phyloP scores from a whole-genome alignment of 129 eudicot genomes.

The Centrapalus pauciflorus region DNA sequence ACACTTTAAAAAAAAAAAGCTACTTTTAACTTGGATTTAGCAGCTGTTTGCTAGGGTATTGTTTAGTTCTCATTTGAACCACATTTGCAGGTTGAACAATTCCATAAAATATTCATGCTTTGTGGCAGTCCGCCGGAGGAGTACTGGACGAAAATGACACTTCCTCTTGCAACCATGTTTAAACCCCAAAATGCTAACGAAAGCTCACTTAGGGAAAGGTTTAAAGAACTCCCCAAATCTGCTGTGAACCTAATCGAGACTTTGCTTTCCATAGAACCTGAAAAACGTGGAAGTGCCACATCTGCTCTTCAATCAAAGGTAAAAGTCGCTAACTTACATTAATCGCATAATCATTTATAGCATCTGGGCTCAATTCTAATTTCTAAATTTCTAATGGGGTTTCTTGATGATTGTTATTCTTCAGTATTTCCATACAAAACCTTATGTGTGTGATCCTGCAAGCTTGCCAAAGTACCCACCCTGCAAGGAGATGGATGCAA shows the following conservation, averaged over 20 bases:
- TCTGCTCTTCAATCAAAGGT: conserved; percentile 74
- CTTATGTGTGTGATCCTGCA: conserved; percentile 78
- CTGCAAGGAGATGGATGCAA: conserved; percentile 83
- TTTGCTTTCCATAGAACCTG: conserved; percentile 64
- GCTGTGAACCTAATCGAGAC: conserved; percentile 52
- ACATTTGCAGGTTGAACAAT: conserved; percentile 70
- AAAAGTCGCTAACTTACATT: background rate
- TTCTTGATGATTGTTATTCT: conserved; percentile 14
- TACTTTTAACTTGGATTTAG: background rate
- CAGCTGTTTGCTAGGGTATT: background rate
- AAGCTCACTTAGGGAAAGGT: conserved; percentile 69
- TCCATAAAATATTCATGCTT: conserved; percentile 85
- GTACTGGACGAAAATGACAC: conserved; percentile 55
- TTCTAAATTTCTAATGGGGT: background rate
- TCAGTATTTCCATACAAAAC: conserved; percentile 66
- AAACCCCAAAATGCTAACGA: conserved; percentile 69
- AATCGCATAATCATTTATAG: background rate
- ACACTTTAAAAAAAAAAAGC: no score
- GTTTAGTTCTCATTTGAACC: background rate
- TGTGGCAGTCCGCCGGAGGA: conserved; percentile 82
- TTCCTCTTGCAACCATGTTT: conserved; percentile 79
- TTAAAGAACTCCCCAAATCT: conserved; percentile 60
- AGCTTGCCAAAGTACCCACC: conserved; percentile 87
- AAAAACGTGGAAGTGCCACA: conserved; percentile 63
- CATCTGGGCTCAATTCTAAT: background rate